Evolutionary conservation across 345 rosid genomes (phyloP).

Genomic region (Crucihimalaya himalaica): DNA sequence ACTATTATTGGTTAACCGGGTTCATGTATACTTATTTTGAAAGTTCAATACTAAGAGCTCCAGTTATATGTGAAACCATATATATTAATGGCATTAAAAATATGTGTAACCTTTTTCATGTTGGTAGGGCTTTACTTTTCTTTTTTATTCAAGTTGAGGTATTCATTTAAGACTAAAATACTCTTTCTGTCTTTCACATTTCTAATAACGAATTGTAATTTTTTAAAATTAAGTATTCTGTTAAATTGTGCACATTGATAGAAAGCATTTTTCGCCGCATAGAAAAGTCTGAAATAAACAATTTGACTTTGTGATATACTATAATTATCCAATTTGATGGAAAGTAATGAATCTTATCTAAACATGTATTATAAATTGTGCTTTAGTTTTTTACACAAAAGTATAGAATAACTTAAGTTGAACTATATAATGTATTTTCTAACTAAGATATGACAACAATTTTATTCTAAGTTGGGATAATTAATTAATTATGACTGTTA

Average conservation of each 20-base stretch:
- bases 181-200: slow-evolving; percentile 18
- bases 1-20: neutral
- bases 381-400: neutral
- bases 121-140: neutral
- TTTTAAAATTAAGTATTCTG: neutral
- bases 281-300: slow-evolving; percentile 13
- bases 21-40: slow-evolving; percentile 7
- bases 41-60: neutral
- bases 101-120: neutral
- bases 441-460: neutral
- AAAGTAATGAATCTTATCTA: neutral
- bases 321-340: neutral
- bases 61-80: neutral
- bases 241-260: neutral
- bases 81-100: neutral
- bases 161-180: slow-evolving; percentile 7
- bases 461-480: neutral
- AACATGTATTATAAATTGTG: neutral
- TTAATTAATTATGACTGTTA: neutral
- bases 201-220: neutral
- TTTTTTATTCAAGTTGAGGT: neutral
- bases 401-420: neutral
- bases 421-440: neutral
- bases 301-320: neutral
- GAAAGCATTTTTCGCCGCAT: neutral